Percentiles rank a stretch among this genome's conserved stretches.
These are phyloP conservation scores for Heterobasidion annosum DNA, from an alignment of 1,284 basidiomycete species.

Conservation along the genomic window DNA sequence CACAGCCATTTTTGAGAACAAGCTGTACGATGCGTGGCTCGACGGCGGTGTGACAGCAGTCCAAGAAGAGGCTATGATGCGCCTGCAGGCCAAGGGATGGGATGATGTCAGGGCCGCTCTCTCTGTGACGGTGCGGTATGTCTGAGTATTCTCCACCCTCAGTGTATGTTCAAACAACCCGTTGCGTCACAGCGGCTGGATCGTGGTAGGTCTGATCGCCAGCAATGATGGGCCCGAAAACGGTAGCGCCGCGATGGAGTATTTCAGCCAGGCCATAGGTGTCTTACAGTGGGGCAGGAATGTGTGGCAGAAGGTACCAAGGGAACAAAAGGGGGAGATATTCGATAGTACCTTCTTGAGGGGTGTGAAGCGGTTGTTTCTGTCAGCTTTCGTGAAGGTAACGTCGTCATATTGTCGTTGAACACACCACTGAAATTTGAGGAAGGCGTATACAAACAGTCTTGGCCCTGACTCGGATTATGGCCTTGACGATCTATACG, in stretches of 20 bases:
- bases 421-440: not conserved
- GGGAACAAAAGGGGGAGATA: conserved; percentile 19
- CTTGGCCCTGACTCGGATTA: conserved; percentile 13
- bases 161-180: not conserved
- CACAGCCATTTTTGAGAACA: conserved; percentile 22
- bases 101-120: conserved; percentile 26
- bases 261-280: conserved; percentile 20
- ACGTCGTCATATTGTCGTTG: not conserved
- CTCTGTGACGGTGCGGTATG: conserved; percentile 29
- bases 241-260: conserved; percentile 10
- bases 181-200: conserved; percentile 19
- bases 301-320: conserved; percentile 23
- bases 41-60: conserved; percentile 20
- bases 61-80: conserved; percentile 21
- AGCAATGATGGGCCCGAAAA: conserved; percentile 15
- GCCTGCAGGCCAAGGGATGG: conserved; percentile 27
- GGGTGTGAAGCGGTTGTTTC: conserved; percentile 20
- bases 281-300: conserved; percentile 30
- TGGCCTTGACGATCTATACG: conserved; percentile 16
- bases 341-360: conserved; percentile 24
- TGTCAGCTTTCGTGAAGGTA: conserved; percentile 24
- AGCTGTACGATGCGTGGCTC: conserved; percentile 21
- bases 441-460: conserved; percentile 6
- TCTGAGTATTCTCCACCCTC: not conserved
- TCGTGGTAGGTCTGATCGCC: conserved; percentile 26